phyloP scores from a whole-genome alignment of 345 rosid genomes.

The Camelina laxa region DNA sequence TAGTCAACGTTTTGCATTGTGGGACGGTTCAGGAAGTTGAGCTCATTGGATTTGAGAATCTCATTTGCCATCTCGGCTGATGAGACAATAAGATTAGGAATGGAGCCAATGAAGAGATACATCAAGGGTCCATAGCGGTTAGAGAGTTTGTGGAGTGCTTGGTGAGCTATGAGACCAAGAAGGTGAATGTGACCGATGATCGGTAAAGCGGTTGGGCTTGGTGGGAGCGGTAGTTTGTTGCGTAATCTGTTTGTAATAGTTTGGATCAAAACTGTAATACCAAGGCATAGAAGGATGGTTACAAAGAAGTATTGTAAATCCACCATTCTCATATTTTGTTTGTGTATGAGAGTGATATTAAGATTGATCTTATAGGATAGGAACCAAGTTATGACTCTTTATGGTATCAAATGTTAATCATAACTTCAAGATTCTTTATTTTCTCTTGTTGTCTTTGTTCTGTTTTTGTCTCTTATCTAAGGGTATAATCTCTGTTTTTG shows the following conservation, averaged over 20 bases:
- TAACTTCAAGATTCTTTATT: slow-evolving; percentile 34
- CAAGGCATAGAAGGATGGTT: slow-evolving; percentile 30
- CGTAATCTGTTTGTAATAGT: slow-evolving; percentile 3
- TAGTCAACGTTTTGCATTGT: slow-evolving; percentile 59
- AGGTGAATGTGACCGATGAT: slow-evolving; percentile 58
- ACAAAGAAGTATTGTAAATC: slow-evolving; percentile 25
- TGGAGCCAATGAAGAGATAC: slow-evolving; percentile 70
- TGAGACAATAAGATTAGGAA: slow-evolving; percentile 66
- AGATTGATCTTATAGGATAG: slow-evolving; percentile 29
- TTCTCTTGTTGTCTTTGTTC: slow-evolving; percentile 28
- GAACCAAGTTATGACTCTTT: not conserved
- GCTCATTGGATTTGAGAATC: slow-evolving; percentile 64
- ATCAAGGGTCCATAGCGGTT: slow-evolving; percentile 61
- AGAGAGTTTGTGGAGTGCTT: slow-evolving; percentile 71
- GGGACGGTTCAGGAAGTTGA: slow-evolving; percentile 57
- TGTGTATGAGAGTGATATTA: slow-evolving; percentile 15
- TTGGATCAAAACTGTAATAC: slow-evolving; percentile 34
- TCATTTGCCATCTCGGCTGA: slow-evolving; percentile 61
- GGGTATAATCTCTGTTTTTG: slow-evolving; percentile 27
- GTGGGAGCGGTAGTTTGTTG: slow-evolving; percentile 44
- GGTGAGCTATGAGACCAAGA: slow-evolving; percentile 62
- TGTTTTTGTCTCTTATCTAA: slow-evolving; percentile 40
- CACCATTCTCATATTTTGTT: slow-evolving; percentile 20
- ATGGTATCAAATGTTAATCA: slow-evolving; percentile 30
- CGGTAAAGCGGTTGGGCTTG: slow-evolving; percentile 56